Percentiles rank a stretch among this genome's conserved stretches.
phyloP scores from a whole-genome alignment of 2,329 filamentous ascomycete genomes.

The Talaromyces sp. region DNA sequence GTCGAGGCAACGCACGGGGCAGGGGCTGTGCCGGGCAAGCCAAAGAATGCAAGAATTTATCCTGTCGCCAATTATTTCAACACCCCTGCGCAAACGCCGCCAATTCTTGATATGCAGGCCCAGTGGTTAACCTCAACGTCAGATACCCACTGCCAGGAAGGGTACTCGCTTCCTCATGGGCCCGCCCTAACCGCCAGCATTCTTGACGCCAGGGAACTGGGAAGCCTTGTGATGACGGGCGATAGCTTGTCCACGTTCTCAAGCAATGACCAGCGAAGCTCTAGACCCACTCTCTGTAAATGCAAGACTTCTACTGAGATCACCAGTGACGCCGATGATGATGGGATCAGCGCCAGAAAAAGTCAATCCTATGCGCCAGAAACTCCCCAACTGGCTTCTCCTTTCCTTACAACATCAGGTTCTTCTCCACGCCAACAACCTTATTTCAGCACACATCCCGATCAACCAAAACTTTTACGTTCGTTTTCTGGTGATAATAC shows the following conservation, averaged over 20 bases:
- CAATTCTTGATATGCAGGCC: slow-evolving; percentile 12
- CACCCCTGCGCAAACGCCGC: slow-evolving; percentile 22
- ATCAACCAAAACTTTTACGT: neutral
- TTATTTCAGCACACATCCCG: slow-evolving; percentile 21
- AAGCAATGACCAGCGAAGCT: slow-evolving; percentile 17
- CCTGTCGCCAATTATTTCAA: slow-evolving; percentile 30
- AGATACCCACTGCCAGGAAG: slow-evolving; percentile 24
- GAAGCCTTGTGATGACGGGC: slow-evolving; percentile 20
- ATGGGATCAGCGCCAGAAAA: slow-evolving; percentile 9
- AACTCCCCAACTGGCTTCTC: slow-evolving; percentile 5
- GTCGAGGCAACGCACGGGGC: slow-evolving; percentile 16
- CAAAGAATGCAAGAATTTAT: slow-evolving; percentile 34
- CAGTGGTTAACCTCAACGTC: slow-evolving; percentile 17
- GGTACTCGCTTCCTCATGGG: slow-evolving; percentile 24
- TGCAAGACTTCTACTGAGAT: slow-evolving; percentile 17
- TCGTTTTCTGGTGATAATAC: slow-evolving; percentile 29
- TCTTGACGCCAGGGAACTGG: slow-evolving; percentile 24
- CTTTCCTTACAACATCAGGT: slow-evolving; percentile 5
- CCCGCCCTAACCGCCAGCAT: slow-evolving; percentile 31
- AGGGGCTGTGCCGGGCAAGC: slow-evolving; percentile 23
- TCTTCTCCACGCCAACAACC: slow-evolving; percentile 9
- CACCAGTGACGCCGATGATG: slow-evolving; percentile 19
- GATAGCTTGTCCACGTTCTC: slow-evolving; percentile 21
- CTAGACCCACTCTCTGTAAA: slow-evolving; percentile 19
- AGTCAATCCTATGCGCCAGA: slow-evolving; percentile 2